Conservation (phyloP, 2,329 filamentous ascomycete genomes). For the Aspergillus calidoustus region DNA sequence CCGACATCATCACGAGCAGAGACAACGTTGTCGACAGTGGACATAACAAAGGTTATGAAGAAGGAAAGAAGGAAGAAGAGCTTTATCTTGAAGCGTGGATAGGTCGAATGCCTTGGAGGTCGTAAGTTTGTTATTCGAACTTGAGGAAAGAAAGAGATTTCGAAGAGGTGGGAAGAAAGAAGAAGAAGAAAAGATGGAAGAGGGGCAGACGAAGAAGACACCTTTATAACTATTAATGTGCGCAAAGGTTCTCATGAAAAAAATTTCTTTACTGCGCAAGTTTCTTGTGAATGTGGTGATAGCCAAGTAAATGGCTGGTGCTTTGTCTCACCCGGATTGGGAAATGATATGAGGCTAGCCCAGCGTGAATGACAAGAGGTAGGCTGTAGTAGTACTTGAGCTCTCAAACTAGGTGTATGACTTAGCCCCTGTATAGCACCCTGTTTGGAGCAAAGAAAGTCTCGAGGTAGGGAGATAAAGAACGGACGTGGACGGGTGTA, state of each 20-base stretch:
- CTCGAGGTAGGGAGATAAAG: not conserved
- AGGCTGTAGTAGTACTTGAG: not conserved
- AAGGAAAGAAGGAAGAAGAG: slow-evolving; percentile 8
- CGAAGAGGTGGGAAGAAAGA: slow-evolving; percentile 4
- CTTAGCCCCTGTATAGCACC: not conserved
- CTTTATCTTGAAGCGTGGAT: slow-evolving; percentile 9
- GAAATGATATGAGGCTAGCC: not conserved
- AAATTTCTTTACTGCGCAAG: not conserved
- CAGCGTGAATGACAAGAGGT: not conserved
- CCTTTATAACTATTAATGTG: slow-evolving; percentile 9
- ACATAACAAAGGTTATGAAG: slow-evolving; percentile 10
- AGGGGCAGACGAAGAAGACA: not conserved
- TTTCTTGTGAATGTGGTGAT: not conserved
- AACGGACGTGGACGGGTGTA: not conserved
- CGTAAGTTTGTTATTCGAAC: not conserved
- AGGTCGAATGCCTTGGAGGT: not conserved
- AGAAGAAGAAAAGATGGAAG: not conserved
- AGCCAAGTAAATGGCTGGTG: not conserved
- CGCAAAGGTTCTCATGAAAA: not conserved
- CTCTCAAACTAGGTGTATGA: not conserved
- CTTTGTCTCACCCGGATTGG: not conserved
- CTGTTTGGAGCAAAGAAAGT: not conserved
- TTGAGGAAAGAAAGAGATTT: not conserved
- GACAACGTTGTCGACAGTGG: not conserved
- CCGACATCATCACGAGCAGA: not conserved